These are phyloP conservation scores for Pezicula radicicola DNA, from an alignment of 2,329 filamentous ascomycete genomes.

Conservation along the genomic window DNA sequence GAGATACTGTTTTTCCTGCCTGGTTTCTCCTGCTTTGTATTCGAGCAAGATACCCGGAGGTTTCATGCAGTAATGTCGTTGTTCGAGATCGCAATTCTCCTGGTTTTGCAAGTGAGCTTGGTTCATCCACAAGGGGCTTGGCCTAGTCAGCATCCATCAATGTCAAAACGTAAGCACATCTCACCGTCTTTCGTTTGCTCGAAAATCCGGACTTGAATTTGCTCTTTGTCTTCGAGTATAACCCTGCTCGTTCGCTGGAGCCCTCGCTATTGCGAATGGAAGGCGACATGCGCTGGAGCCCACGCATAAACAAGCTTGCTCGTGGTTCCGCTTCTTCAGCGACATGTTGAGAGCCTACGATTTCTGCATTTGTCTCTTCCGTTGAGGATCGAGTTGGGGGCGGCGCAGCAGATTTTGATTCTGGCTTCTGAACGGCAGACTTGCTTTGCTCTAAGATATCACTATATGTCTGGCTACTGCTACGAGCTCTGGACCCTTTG, in stretches of 20 bases:
- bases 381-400: neutral
- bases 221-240: neutral
- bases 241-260: neutral
- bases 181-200: neutral
- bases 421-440: too few species aligned
- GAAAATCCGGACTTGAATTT: neutral
- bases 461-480: neutral
- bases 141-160: neutral
- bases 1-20: conserved; percentile 3
- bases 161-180: neutral
- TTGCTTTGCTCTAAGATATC: neutral
- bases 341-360: neutral
- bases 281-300: neutral
- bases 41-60: conserved; percentile 16
- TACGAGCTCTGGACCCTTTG: neutral
- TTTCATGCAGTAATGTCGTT: conserved; percentile 21
- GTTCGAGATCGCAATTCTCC: conserved; percentile 15
- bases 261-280: neutral
- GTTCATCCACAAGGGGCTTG: neutral
- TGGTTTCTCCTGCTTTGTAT: conserved; percentile 3
- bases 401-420: neutral
- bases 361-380: neutral
- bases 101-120: conserved; percentile 1
- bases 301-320: neutral
- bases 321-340: neutral